phyloP scores from a whole-genome alignment of 1,284 basidiomycete genomes.

The Melampsora americana region DNA sequence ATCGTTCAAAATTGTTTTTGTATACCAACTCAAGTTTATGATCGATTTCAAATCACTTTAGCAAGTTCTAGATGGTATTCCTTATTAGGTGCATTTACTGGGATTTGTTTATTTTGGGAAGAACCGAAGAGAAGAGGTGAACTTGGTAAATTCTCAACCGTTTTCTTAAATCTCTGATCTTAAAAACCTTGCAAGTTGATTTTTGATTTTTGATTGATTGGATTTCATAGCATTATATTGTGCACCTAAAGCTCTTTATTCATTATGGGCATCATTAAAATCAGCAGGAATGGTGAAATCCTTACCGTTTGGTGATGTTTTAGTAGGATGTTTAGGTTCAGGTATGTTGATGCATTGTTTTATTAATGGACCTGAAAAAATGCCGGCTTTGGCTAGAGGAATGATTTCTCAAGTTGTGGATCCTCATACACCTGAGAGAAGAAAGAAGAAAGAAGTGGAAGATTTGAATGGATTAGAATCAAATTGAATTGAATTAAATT shows the following conservation, averaged over 20 bases:
- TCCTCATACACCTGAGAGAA: slow-evolving; percentile 20
- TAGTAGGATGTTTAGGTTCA: slow-evolving; percentile 14
- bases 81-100: slow-evolving; percentile 20
- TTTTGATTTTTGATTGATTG: neutral
- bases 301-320: slow-evolving; percentile 26
- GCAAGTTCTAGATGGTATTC: slow-evolving; percentile 18
- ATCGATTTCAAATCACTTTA: slow-evolving; percentile 15
- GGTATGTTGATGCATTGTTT: slow-evolving; percentile 45
- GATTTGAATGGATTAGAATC: no score
- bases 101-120: slow-evolving; percentile 35
- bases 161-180: neutral
- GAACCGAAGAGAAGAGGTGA: slow-evolving; percentile 36
- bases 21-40: slow-evolving; percentile 33
- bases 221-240: slow-evolving; percentile 27
- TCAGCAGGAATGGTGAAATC: slow-evolving; percentile 3
- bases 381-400: slow-evolving; percentile 28
- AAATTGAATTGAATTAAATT: no score
- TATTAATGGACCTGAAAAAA: slow-evolving; percentile 13
- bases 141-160: slow-evolving; percentile 20
- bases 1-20: slow-evolving; percentile 40
- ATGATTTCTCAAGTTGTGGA: slow-evolving; percentile 34
- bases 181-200: neutral
- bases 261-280: slow-evolving; percentile 20
- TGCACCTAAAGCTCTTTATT: slow-evolving; percentile 43
- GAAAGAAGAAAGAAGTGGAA: neutral